Conservation (phyloP, 306 rosid genomes). For the Pyrus pyrifolia region DNA sequence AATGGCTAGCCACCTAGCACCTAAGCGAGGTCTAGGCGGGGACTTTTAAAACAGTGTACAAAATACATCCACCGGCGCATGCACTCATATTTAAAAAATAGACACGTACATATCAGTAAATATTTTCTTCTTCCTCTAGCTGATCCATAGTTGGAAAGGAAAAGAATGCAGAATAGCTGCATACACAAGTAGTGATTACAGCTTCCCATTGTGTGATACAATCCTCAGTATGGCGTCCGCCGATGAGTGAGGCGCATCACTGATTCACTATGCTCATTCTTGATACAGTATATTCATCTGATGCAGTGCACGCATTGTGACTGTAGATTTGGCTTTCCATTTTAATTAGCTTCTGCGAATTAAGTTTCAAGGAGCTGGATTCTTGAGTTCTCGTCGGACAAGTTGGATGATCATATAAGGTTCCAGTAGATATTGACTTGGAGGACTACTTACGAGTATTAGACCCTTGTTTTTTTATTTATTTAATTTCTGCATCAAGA, state of each 20-base stretch:
- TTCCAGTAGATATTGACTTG: conserved; percentile 46
- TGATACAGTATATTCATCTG: not conserved
- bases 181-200: conserved; percentile 39
- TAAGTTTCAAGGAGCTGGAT: conserved; percentile 48
- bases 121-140: conserved; percentile 21
- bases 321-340: not conserved
- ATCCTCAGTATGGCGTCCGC: conserved; percentile 62
- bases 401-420: conserved; percentile 75
- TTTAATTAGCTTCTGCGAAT: conserved; percentile 36
- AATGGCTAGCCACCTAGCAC: no score
- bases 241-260: conserved; percentile 62
- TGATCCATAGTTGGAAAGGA: conserved; percentile 60
- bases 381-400: conserved; percentile 66
- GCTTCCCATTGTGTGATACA: conserved; percentile 83
- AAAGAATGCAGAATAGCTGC: conserved; percentile 51
- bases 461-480: not conserved
- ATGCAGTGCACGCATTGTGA: not conserved
- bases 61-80: not conserved
- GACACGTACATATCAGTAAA: no score
- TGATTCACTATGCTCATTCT: not conserved
- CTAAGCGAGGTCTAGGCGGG: no score
- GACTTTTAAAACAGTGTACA: no score
- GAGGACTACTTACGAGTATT: conserved; percentile 47
- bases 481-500: not conserved
- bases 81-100: not conserved